These are phyloP conservation scores for Xylaria curta DNA, from an alignment of 495 filamentous ascomycete genomes.

Conservation along the genomic window DNA sequence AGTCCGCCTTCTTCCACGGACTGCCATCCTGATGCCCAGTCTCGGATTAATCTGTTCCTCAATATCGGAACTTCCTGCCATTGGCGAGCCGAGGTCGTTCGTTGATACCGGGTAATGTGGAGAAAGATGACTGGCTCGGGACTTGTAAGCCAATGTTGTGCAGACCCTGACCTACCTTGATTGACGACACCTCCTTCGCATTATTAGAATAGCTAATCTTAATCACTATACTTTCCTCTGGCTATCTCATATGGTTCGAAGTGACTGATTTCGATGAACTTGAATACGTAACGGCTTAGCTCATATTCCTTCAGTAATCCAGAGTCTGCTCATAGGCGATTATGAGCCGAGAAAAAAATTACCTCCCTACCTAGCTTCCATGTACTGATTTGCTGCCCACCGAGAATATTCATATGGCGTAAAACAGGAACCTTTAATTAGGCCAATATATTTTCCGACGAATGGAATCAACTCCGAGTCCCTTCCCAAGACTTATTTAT, in stretches of 20 bases:
- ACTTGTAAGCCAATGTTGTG: constrained; percentile 16
- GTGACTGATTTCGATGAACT: too few species aligned
- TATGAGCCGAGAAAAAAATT: too few species aligned
- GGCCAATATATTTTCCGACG: constrained; percentile 18
- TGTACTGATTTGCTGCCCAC: background rate
- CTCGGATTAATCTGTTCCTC: constrained; percentile 30
- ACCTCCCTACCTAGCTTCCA: background rate
- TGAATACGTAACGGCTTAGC: too few species aligned
- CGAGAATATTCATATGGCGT: too few species aligned
- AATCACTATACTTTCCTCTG: background rate
- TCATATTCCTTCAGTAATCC: too few species aligned
- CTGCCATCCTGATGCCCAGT: constrained; percentile 28
- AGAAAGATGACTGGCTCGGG: constrained; percentile 24
- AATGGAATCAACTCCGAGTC: background rate
- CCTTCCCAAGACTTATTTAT: background rate
- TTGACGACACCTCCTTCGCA: background rate
- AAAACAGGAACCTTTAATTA: constrained; percentile 5
- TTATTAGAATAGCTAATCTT: background rate
- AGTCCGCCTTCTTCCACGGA: constrained; percentile 25
- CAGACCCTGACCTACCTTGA: background rate
- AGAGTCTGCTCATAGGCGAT: too few species aligned
- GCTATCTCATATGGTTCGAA: background rate
- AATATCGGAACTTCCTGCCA: constrained; percentile 31
- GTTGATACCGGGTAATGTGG: constrained; percentile 43
- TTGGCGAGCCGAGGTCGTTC: constrained; percentile 33